These are phyloP conservation scores for Candida maltosa DNA, from an alignment of 805 yeast genomes.

Conservation along the genomic window DNA sequence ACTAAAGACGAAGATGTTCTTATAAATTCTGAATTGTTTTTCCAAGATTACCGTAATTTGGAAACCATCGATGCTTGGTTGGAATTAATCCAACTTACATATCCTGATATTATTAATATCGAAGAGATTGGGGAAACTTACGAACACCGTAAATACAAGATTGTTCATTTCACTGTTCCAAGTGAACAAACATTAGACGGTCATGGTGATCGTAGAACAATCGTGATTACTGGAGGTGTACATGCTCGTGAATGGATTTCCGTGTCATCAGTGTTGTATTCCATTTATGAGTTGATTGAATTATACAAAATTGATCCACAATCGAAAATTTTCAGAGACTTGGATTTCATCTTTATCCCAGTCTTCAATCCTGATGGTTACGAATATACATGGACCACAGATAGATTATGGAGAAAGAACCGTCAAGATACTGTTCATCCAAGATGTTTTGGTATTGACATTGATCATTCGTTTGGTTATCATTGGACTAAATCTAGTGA, in stretches of 20 bases:
- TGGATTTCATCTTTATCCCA: conserved; percentile 78
- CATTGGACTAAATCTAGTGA: conserved; percentile 64
- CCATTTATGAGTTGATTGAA: conserved; percentile 35
- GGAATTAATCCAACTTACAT: conserved; percentile 55
- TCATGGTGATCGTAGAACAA: conserved; percentile 48
- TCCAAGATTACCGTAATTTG: conserved; percentile 65
- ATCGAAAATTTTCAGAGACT: conserved; percentile 40
- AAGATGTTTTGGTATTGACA: conserved; percentile 77
- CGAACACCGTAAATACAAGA: conserved; percentile 71
- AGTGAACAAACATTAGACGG: conserved; percentile 28
- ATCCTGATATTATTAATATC: conserved; percentile 58
- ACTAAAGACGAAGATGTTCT: conserved; percentile 8
- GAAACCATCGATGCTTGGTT: conserved; percentile 73
- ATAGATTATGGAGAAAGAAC: conserved; percentile 86
- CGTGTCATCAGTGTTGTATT: conserved; percentile 63
- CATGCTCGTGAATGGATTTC: conserved; percentile 93
- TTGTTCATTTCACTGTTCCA: conserved; percentile 56
- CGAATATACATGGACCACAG: conserved; percentile 73
- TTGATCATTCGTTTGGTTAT: conserved; percentile 78
- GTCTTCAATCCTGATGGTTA: conserved; percentile 92
- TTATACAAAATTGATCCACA: conserved; percentile 29
- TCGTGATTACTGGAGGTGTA: conserved; percentile 77
- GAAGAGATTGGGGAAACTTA: conserved; percentile 72
- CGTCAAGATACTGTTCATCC: conserved; percentile 67
- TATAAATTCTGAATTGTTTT: conserved; percentile 51